These are phyloP conservation scores for Colletotrichum salicis DNA, from an alignment of 2,329 filamentous ascomycete species.

Conservation along the genomic window DNA sequence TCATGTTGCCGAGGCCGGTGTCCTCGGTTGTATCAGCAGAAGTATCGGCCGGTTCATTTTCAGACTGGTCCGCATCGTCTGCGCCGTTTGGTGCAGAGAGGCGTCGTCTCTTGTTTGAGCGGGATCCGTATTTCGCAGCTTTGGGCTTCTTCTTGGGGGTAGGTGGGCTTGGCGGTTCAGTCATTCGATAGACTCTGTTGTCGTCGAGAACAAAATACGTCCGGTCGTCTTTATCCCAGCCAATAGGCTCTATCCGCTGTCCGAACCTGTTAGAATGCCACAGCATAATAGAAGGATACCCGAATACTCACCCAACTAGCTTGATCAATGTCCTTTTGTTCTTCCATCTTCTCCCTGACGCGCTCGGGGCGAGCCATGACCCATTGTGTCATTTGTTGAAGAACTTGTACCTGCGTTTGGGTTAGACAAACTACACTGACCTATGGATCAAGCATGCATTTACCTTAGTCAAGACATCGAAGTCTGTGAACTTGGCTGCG, in stretches of 20 bases:
- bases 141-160: conserved; percentile 74
- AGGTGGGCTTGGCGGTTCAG: conserved; percentile 73
- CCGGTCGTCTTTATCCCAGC: conserved; percentile 89
- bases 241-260: conserved; percentile 81
- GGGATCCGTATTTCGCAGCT: conserved; percentile 69
- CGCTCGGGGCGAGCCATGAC: conserved; percentile 87
- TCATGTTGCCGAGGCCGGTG: conserved; percentile 78
- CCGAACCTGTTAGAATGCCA: neutral
- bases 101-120: conserved; percentile 79
- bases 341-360: conserved; percentile 86
- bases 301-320: conserved; percentile 76
- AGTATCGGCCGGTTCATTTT: conserved; percentile 37
- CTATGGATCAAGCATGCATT: conserved; percentile 16
- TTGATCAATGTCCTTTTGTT: conserved; percentile 84
- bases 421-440: neutral
- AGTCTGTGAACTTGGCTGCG: conserved; percentile 79
- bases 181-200: conserved; percentile 88
- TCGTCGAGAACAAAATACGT: conserved; percentile 93
- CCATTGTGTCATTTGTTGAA: conserved; percentile 92
- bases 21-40: conserved; percentile 53
- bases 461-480: conserved; percentile 85
- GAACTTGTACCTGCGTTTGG: conserved; percentile 69
- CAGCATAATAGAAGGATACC: too few relatives aligned
- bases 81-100: conserved; percentile 56
- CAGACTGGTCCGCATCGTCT: conserved; percentile 48